Conservation (phyloP, 768 basidiomycete species). For the Amyloporia xantha region DNA sequence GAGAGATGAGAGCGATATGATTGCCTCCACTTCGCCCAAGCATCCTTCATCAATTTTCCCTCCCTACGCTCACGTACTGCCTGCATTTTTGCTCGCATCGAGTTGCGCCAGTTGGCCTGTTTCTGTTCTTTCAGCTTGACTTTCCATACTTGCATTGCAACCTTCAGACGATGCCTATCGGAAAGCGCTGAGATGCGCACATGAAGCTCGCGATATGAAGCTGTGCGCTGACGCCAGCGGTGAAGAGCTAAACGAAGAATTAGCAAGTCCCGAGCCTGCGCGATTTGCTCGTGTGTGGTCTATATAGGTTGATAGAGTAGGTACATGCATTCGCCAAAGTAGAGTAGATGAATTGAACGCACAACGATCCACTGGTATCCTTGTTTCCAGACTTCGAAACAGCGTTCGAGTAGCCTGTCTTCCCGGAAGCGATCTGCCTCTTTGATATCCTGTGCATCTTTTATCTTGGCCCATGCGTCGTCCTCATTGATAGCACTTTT, state of each 20-base stretch:
- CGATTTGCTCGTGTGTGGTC: constrained; percentile 69
- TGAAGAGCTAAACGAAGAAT: constrained; percentile 52
- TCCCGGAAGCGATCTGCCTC: constrained; percentile 65
- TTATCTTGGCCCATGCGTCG: constrained; percentile 74
- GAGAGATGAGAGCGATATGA: constrained; percentile 45
- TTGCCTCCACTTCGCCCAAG: constrained; percentile 65
- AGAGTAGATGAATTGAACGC: constrained; percentile 34
- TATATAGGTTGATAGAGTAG: no score
- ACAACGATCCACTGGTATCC: constrained; percentile 71
- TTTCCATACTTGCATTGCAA: constrained; percentile 47
- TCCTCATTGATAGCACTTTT: constrained; percentile 57
- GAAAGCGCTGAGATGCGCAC: constrained; percentile 38
- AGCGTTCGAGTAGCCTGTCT: constrained; percentile 58
- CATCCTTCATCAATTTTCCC: constrained; percentile 43
- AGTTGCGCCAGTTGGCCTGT: constrained; percentile 55
- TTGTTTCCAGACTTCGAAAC: constrained; percentile 71
- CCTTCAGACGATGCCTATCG: constrained; percentile 37
- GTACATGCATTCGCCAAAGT: neutral
- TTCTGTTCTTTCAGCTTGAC: constrained; percentile 44
- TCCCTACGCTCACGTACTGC: constrained; percentile 51
- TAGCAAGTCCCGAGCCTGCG: constrained; percentile 60
- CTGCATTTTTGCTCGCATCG: constrained; percentile 69
- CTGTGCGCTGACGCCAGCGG: constrained; percentile 48
- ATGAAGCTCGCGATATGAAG: constrained; percentile 32
- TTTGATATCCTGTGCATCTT: constrained; percentile 61